Conservation (phyloP, 805 yeast genomes). For the Maudiozyma bulderi region DNA sequence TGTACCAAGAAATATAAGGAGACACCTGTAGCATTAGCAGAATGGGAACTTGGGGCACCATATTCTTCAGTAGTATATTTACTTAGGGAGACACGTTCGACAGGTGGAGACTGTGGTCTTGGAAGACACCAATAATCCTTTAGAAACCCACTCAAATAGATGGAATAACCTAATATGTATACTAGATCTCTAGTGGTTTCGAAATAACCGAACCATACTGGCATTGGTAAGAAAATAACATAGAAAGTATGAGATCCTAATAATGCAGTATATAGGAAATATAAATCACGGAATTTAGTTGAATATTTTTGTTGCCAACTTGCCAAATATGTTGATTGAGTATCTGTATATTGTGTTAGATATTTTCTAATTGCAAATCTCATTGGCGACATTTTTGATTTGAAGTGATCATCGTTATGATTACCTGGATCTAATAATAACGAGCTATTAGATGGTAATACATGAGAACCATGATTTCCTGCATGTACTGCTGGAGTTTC, state of each 20-base stretch:
- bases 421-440: conserved; percentile 61
- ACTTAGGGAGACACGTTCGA: conserved; percentile 79
- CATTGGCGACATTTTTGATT: conserved; percentile 42
- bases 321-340: conserved; percentile 55
- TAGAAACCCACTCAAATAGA: conserved; percentile 59
- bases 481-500: neutral
- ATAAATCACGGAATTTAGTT: conserved; percentile 49
- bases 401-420: conserved; percentile 56
- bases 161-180: conserved; percentile 50
- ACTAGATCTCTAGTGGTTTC: conserved; percentile 56
- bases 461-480: neutral
- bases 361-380: conserved; percentile 46
- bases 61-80: conserved; percentile 86
- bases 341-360: conserved; percentile 48
- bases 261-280: conserved; percentile 81
- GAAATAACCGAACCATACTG: conserved; percentile 72
- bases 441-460: neutral
- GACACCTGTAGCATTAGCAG: conserved; percentile 87
- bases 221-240: conserved; percentile 76
- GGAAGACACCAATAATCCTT: conserved; percentile 89
- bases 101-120: conserved; percentile 86
- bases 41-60: conserved; percentile 90
- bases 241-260: conserved; percentile 92
- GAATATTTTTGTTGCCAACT: conserved; percentile 46
- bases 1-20: conserved; percentile 39